These are phyloP conservation scores for Abrus precatorius DNA, from an alignment of 306 rosid genomes.

Conservation along the genomic window DNA sequence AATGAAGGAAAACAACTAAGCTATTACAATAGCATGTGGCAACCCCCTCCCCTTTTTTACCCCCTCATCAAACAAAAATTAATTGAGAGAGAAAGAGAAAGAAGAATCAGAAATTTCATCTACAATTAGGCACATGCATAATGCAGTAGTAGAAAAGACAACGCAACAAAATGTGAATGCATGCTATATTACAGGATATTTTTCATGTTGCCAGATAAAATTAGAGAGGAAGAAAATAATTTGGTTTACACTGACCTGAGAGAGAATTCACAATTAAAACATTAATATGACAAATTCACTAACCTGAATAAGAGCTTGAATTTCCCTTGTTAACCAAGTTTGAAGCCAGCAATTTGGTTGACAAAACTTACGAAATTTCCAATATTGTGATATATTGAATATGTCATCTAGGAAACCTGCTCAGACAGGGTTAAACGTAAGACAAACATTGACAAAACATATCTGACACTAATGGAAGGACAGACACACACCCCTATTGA, in stretches of 20 bases:
- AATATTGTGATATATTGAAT: slow-evolving; percentile 64
- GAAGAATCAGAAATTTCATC: slow-evolving; percentile 2
- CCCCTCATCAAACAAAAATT: slow-evolving; percentile 3
- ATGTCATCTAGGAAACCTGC: slow-evolving; percentile 73
- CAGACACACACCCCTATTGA: background rate
- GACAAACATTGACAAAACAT: slow-evolving; percentile 1
- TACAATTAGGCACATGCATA: background rate
- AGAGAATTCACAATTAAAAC: slow-evolving; percentile 25
- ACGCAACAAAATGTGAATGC: slow-evolving; percentile 23
- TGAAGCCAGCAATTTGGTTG: slow-evolving; percentile 84
- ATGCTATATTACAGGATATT: background rate
- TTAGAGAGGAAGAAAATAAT: background rate
- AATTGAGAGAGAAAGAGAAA: background rate
- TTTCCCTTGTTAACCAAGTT: slow-evolving; percentile 87
- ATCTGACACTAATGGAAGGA: slow-evolving; percentile 17
- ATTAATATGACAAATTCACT: slow-evolving; percentile 29
- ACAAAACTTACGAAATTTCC: slow-evolving; percentile 71
- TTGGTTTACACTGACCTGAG: background rate
- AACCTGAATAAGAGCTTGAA: slow-evolving; percentile 89
- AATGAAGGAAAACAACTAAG: slow-evolving; percentile 32
- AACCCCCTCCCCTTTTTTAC: background rate
- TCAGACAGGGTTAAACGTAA: slow-evolving; percentile 39
- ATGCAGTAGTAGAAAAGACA: background rate
- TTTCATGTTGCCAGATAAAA: slow-evolving; percentile 15
- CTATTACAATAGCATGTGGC: background rate